Evolutionary conservation across 106 monocot species (phyloP), one percentile per base, ranked within the genome.

Genomic region (Posidonia australis): DNA sequence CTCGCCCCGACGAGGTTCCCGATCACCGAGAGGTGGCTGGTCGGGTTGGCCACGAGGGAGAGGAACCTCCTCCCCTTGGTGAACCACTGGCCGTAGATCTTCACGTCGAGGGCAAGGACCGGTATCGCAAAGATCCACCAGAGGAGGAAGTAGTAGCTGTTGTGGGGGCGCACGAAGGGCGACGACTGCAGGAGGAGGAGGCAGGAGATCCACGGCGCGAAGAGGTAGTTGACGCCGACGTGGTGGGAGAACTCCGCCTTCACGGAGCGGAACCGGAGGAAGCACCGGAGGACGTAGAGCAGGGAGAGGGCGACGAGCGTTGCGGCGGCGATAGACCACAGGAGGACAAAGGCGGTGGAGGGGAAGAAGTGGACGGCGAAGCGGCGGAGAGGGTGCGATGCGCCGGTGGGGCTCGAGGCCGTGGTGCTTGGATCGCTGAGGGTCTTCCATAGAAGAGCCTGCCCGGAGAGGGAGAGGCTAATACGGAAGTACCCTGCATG

Each of bases 401-500:
- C 13, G 13, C 9, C n/a, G 10, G 63, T 5, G 19, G 44, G 7
- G 12, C 27, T 3, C 45, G 54, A 9, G 72, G 21, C 70, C 30
- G 71, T 25, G 4, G 76, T 54, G 7, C 53, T 28, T 11, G 66
- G 27, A 19, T 67, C 63, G 49, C 27, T 58, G n/a, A 81, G 73
- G 23, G 77, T 81, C 65, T 74, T 73, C 81, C 81, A 81, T 0
- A 81, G 81, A 27, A 81, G 64, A 27, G 81, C 74, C 54, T 81
- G 77, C 28, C 77, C 74, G 23, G 54, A 77, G 5, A 81, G 74
- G 46, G 69, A 62, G 17, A 81, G 73, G 73, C 81, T 74, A 25
- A 81, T 81, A 54, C 81, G 81, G 66, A 81, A 81, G 69, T 81
- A 81, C 12, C 81, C 77, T 0, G 81, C 77, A 30, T 81, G 77